Base-by-base conservation (phyloP, 2,329 filamentous ascomycete species). In the Diaporthe vaccinii region DNA sequence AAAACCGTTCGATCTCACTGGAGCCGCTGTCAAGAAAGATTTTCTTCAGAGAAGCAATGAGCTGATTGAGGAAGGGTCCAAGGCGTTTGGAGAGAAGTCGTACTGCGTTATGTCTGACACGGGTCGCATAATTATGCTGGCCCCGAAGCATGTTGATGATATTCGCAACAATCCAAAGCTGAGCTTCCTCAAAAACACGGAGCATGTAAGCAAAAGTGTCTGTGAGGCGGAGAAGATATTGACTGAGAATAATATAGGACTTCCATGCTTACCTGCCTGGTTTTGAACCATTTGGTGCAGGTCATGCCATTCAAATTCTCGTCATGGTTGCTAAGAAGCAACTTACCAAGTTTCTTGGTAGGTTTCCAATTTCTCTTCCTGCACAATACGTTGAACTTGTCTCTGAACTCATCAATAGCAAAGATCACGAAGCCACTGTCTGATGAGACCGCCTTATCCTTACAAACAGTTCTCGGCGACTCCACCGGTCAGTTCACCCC, bases 181-280 rank as follows among this genome's bases (percentile, higher is more conserved):
- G 22, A 51, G 22, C n/a, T 53, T 53, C 12, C 51, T 53, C 51
- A 53, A 53, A 53, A 53, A 53, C 51, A 25, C n/a, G 12, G 51
- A 53, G n/a, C 12, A 53, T 53, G 51, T 53, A 53, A 53, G 51
- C n/a, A 53, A 15, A 53, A 53, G n/a, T 28, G 51, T 25, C 51
- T 25, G 14, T 28, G 51, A 15, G 14, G n/a, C 14, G n/a, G 14
- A 53, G 51, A 53, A 25, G 51, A 28, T 44, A 15, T 53, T 53
- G 51, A 53, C 10, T 53, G 14, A 5, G 10, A 28, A 15, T 25
- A 28, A 53, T 25, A 53, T 53, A 53, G 51, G 51, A 53, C 14
- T 53, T 53, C 51, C 51, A 53, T 53, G 51, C 51, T 53, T 25
- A 53, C 51, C 51, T 53, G 51, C 51, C 51, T 25, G 51, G 51